Evolutionary conservation across 2,329 filamentous ascomycete species (phyloP).

Genomic region (Ascochyta rabiei): DNA sequence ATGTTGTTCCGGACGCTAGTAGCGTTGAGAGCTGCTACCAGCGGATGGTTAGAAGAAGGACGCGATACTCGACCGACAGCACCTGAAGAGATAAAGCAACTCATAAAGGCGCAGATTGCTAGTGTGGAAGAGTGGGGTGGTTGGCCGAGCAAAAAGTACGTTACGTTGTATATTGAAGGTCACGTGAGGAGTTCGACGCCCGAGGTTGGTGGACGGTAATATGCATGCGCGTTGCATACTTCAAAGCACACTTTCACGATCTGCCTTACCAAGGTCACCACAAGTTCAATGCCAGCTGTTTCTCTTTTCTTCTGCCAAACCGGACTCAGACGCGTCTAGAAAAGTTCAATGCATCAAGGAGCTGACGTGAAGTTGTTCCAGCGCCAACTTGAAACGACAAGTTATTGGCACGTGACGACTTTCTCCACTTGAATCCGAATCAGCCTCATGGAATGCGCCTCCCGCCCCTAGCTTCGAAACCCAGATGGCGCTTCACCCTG

Average conservation of each 20-base stretch:
- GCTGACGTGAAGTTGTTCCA: slow-evolving; percentile 8
- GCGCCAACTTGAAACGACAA: slow-evolving; percentile 11
- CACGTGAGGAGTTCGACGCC: slow-evolving; percentile 22
- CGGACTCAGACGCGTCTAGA: slow-evolving; percentile 5
- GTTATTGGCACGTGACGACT: slow-evolving; percentile 5
- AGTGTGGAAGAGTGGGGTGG: slow-evolving; percentile 49
- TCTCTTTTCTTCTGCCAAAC: background rate
- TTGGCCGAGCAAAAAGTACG: slow-evolving; percentile 53
- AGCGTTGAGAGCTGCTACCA: slow-evolving; percentile 51
- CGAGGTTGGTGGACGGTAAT: slow-evolving; percentile 22
- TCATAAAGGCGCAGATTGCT: slow-evolving; percentile 44
- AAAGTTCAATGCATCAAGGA: slow-evolving; percentile 8
- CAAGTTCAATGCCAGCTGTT: background rate
- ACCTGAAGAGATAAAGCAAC: slow-evolving; percentile 38
- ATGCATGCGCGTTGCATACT: background rate
- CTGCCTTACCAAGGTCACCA: background rate
- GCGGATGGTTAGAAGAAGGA: slow-evolving; percentile 35
- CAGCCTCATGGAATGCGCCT: slow-evolving; percentile 6
- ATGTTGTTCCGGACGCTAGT: slow-evolving; percentile 45
- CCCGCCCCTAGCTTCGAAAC: slow-evolving; percentile 9
- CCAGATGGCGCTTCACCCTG: slow-evolving; percentile 9
- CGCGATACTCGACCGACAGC: slow-evolving; percentile 16
- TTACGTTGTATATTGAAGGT: slow-evolving; percentile 42
- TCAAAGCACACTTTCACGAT: background rate
- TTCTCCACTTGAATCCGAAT: slow-evolving; percentile 8